Base-by-base conservation (phyloP, 345 rosid species). In the Populus nigra region DNA sequence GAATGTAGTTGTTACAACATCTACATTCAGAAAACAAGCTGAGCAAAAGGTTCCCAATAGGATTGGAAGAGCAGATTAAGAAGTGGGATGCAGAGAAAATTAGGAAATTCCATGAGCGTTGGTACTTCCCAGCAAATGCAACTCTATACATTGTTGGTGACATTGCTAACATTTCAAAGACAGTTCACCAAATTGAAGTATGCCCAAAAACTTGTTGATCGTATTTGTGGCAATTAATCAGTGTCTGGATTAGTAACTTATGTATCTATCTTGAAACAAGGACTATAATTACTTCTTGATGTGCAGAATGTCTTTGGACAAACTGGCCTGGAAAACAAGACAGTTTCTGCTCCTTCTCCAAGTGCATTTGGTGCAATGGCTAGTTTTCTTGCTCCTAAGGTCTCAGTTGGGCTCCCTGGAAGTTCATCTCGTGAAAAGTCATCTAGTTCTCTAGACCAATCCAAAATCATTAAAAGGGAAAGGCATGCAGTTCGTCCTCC, bases 81-180 rank as follows among this genome's bases (percentile, higher is more conserved):
- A 94, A 92, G 81, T 96, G 98, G 99, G 99, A 96, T 85, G 97
- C 92, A 29, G 99, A 96, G 83, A 94, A 91, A 87, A 96, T 96
- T 74, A 91, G 95, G 88, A 96, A 96, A 83, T 96, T 94, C 83
- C 99, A 96, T 83, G 99, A 96, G 80, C 91, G 94, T 41, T 96
- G 99, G 99, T 96, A 96, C 86, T 96, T 92, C 84, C 98, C 98
- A 53, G 98, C 92, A 65, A 96, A 96, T 88, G 98, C 98, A 71
- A 96, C 98, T 65, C 80, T 96, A 69, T 94, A 94, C 80, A 94
- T 94, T 76, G 99, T 96, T 81, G 99, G 99, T n/a, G 96, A 94
- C 84, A 84, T 92, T 72, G 86, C 90, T 81, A 86, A 92, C 82
- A 84, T 94, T 69, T 77, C 95, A 67, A 90, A 85, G 91, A 87